Evolutionary conservation across 306 rosid genomes (phyloP).

Genomic region (Dryas drummondii): DNA sequence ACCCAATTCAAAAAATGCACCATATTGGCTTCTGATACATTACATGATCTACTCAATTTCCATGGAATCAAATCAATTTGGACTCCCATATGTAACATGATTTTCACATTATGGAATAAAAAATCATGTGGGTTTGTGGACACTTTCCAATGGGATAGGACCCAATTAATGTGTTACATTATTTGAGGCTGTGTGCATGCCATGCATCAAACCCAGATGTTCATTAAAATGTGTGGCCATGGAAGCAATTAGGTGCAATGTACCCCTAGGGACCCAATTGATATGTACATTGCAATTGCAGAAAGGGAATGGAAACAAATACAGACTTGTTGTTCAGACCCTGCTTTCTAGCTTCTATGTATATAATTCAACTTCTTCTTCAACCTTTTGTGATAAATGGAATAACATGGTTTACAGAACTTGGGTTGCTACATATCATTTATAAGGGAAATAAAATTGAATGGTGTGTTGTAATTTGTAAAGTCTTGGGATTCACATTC

Average conservation of each 20-base stretch:
- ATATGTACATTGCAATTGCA: background rate
- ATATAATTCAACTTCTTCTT: background rate
- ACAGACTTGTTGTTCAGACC: background rate
- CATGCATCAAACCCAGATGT: background rate
- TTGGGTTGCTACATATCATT: background rate
- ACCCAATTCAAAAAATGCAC: background rate
- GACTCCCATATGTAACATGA: background rate
- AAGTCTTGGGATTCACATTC: background rate
- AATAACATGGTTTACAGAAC: background rate
- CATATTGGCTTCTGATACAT: background rate
- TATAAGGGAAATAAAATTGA: background rate
- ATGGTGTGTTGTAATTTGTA: background rate
- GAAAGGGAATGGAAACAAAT: background rate
- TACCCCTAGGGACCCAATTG: background rate
- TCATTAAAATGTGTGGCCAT: background rate
- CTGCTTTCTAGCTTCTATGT: background rate
- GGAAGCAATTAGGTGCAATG: background rate
- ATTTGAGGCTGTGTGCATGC: background rate
- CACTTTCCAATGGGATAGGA: background rate
- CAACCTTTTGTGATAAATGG: background rate
- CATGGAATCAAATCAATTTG: background rate
- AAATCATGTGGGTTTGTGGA: background rate
- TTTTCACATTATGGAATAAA: background rate
- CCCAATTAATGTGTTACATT: background rate
- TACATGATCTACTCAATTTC: background rate